Conservation (phyloP, 768 basidiomycete genomes). For the Lyophyllum atratum region DNA sequence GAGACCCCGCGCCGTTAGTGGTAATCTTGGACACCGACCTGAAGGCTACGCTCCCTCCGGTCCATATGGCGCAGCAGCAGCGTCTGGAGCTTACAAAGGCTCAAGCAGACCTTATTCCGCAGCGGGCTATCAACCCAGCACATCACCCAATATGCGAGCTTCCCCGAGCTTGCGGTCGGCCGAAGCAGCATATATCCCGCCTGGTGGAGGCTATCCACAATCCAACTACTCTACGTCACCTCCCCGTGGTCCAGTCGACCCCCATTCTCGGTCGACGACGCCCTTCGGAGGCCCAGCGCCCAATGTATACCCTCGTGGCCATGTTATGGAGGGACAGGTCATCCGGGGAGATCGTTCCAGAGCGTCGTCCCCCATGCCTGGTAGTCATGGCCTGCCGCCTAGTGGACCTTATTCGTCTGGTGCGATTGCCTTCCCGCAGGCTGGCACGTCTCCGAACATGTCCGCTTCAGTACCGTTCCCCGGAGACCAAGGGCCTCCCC, state of each 20-base stretch:
- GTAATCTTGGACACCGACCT: slow-evolving; percentile 34
- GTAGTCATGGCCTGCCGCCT: slow-evolving; percentile 18
- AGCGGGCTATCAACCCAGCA: slow-evolving; percentile 16
- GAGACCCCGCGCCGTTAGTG: slow-evolving; percentile 38
- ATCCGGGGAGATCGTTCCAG: slow-evolving; percentile 34
- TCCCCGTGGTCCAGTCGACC: slow-evolving; percentile 30
- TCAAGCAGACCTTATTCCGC: slow-evolving; percentile 20
- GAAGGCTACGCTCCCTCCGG: slow-evolving; percentile 30
- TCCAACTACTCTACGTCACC: slow-evolving; percentile 32
- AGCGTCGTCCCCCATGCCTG: slow-evolving; percentile 57
- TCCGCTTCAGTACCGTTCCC: slow-evolving; percentile 26
- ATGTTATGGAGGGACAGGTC: slow-evolving; percentile 56
- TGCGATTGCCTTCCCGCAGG: slow-evolving; percentile 16
- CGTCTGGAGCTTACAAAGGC: slow-evolving; percentile 32
- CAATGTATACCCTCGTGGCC: slow-evolving; percentile 56
- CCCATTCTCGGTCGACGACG: slow-evolving; percentile 43
- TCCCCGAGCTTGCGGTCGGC: slow-evolving; percentile 54
- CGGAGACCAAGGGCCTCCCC: slow-evolving; percentile 29
- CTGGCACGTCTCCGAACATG: slow-evolving; percentile 36
- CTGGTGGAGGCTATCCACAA: slow-evolving; percentile 14
- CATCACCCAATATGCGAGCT: slow-evolving; percentile 30
- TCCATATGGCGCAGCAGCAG: slow-evolving; percentile 30
- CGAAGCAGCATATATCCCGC: slow-evolving; percentile 38
- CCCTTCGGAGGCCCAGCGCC: slow-evolving; percentile 36
- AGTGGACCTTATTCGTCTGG: slow-evolving; percentile 20